Evolutionary conservation across 2,329 filamentous ascomycete genomes (phyloP), one percentile per base, ranked within the genome.

Genomic region (Leptosphaerulina australis): DNA sequence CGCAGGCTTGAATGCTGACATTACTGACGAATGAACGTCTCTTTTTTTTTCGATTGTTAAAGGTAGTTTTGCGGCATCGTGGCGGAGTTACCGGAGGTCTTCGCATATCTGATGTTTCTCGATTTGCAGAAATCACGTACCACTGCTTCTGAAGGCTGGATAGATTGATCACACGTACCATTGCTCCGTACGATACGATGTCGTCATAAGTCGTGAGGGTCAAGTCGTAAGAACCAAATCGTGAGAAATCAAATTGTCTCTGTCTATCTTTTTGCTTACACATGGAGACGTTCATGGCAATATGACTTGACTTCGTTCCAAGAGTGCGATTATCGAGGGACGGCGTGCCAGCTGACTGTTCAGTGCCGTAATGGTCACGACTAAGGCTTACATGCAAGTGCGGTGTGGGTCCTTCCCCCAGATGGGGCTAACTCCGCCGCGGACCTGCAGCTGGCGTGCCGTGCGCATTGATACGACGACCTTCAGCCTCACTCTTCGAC

Each of bases 31-130:
- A 20, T 43, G 20, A 20, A 44, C n/a, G 46, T n/a, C n/a, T n/a
- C 15, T 39, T 36, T 24, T 31, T 22, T 8, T 36, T 39, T 38
- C 14, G 28, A 47, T 39, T 24, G 31, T 8, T 22, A 41, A 37
- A 43, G 29, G 29, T 14, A 18, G n/a, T 11, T 43, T 35, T 25
- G 41, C 55, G 49, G 55, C 53, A 53, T 55, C 21, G 34, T 14
- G 45, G 33, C 36, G 50, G 50, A 47, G 45, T 53, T 48, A 17
- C 5, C 10, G 30, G 35, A 28, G 40, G 24, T 17, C 36, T 44
- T 40, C 17, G 22, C 35, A 45, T 44, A 29, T 31, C 24, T 9
- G 26, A 29, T 36, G 18, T 31, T 35, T 36, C n/a, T 18, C 15
- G 24, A 15, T 28, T 40, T 31, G 38, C 35, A 40, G 11, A 5